Conservation (phyloP, 192 early-diverging fungal species). For the Rhizoclosmatium sp. region DNA sequence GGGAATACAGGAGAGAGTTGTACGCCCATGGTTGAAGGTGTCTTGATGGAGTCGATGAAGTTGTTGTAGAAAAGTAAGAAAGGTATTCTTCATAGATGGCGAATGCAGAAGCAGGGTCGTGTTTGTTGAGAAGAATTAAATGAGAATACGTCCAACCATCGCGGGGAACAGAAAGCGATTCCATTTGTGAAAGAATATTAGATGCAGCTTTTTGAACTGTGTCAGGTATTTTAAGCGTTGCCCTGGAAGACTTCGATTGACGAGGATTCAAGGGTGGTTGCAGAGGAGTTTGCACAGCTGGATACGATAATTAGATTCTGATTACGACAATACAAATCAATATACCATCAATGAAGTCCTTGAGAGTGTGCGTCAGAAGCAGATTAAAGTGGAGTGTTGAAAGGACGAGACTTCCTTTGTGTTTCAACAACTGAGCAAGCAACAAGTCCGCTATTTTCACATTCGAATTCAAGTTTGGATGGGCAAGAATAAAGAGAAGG, state of each 20-base stretch:
- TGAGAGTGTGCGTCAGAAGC: not conserved
- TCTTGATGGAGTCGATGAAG: too few species aligned
- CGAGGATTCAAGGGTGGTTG: slow-evolving; percentile 17
- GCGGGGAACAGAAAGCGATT: not conserved
- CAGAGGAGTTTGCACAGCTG: slow-evolving; percentile 12
- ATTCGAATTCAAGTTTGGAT: slow-evolving; percentile 8
- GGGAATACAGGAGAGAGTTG: slow-evolving; percentile 3
- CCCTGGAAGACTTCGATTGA: not conserved
- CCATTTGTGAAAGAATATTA: not conserved
- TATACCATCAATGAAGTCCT: slow-evolving; percentile 21
- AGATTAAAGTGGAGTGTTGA: slow-evolving; percentile 24
- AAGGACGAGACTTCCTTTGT: not conserved
- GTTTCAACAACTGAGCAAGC: not conserved
- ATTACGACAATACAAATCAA: not conserved
- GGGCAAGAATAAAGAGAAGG: slow-evolving; percentile 8
- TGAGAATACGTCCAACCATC: slow-evolving; percentile 26
- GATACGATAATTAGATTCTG: not conserved
- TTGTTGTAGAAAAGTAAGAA: too few species aligned
- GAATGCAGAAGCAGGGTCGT: not conserved
- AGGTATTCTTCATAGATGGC: not conserved
- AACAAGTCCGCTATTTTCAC: not conserved
- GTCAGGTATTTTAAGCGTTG: not conserved
- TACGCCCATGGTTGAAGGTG: slow-evolving; percentile 23
- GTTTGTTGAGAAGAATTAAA: slow-evolving; percentile 8
- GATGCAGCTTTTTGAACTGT: not conserved